Percentiles rank a stretch among this genome's conserved stretches.
phyloP scores from a whole-genome alignment of 2,329 filamentous ascomycete species.

The Lecanoromycetidae sp. region DNA sequence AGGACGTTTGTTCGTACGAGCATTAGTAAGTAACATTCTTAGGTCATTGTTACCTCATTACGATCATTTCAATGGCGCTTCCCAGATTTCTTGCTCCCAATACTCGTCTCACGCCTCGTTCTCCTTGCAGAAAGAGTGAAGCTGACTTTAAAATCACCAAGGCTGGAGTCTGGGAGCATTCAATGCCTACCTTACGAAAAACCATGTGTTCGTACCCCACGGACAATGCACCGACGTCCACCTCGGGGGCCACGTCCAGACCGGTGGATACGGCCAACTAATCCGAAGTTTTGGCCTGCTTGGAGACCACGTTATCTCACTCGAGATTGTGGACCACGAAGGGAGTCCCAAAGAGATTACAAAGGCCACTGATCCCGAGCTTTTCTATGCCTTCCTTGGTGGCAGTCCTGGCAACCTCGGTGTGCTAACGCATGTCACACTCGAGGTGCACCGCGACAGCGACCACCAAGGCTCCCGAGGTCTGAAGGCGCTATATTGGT shows the following conservation, averaged over 20 bases:
- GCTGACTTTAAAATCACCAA: too few species aligned
- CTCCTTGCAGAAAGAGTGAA: too few species aligned
- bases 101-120: too few species aligned
- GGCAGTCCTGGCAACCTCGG: slow-evolving; percentile 44
- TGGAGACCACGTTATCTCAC: slow-evolving; percentile 38
- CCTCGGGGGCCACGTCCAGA: slow-evolving; percentile 38
- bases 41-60: background rate
- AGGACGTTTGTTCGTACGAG: background rate
- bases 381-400: slow-evolving; percentile 43
- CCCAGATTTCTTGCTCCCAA: too few species aligned
- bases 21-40: too few species aligned
- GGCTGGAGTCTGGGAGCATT: background rate
- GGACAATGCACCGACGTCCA: slow-evolving; percentile 35
- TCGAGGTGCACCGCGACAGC: slow-evolving; percentile 30
- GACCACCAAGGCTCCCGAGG: slow-evolving; percentile 32
- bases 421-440: slow-evolving; percentile 21
- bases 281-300: slow-evolving; percentile 41
- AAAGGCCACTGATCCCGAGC: slow-evolving; percentile 33
- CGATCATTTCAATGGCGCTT: too few species aligned
- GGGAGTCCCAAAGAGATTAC: slow-evolving; percentile 38
- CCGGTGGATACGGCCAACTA: slow-evolving; percentile 38
- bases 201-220: background rate
- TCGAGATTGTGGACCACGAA: slow-evolving; percentile 42
- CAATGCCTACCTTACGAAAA: background rate
- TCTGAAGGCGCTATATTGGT: slow-evolving; percentile 27